Conservation (phyloP, 2,329 filamentous ascomycete species). For the Fusarium stilboides region DNA sequence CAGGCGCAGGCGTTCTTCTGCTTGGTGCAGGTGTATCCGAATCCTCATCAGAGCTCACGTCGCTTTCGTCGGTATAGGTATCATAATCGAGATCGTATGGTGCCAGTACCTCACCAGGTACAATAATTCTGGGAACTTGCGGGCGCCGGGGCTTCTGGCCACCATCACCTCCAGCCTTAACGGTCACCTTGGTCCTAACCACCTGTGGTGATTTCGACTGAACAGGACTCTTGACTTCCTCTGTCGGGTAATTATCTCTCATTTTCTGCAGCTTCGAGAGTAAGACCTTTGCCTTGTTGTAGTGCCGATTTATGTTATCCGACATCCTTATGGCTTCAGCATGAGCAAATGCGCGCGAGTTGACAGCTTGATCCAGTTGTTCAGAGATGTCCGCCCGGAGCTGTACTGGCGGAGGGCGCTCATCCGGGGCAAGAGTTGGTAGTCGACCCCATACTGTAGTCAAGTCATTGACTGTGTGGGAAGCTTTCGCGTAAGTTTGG, state of each 20-base stretch:
- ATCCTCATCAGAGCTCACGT: constrained; percentile 68
- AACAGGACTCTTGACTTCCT: constrained; percentile 68
- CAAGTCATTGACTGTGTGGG: constrained; percentile 68
- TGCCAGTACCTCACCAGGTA: constrained; percentile 76
- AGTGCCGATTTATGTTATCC: constrained; percentile 75
- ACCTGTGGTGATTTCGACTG: constrained; percentile 69
- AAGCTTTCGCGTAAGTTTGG: constrained; percentile 69
- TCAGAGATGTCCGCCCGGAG: constrained; percentile 74
- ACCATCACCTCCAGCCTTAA: constrained; percentile 60
- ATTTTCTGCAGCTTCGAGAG: constrained; percentile 72
- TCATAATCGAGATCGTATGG: constrained; percentile 77
- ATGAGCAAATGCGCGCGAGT: constrained; percentile 70
- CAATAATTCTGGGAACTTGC: constrained; percentile 71
- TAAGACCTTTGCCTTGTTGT: constrained; percentile 72
- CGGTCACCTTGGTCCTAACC: constrained; percentile 63
- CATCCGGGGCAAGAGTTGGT: constrained; percentile 63
- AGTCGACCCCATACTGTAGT: constrained; percentile 71
- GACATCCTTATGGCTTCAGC: constrained; percentile 75
- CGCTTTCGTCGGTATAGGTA: constrained; percentile 67
- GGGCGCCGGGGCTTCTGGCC: constrained; percentile 64
- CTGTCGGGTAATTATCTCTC: constrained; percentile 72
- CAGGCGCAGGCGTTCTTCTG: constrained; percentile 55
- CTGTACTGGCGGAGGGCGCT: constrained; percentile 64
- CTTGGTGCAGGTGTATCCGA: constrained; percentile 58
- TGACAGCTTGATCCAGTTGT: constrained; percentile 68